A percentile compares a stretch with the other conserved stretches of the same genome.
These are phyloP conservation scores for Mycena haematopus DNA, from an alignment of 768 basidiomycete genomes.

Conservation along the genomic window DNA sequence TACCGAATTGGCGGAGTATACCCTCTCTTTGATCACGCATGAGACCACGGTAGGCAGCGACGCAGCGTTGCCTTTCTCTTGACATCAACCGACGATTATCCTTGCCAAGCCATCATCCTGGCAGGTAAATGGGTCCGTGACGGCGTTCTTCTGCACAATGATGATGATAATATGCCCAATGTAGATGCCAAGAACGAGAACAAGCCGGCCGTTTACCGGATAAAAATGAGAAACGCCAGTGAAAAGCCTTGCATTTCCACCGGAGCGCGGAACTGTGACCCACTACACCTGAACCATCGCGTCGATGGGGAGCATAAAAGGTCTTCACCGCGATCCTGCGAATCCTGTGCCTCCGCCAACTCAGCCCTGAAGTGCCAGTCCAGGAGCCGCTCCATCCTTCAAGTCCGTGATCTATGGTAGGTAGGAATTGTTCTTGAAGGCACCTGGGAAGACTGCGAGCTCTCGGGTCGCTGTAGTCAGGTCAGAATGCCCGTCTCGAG, in stretches of 20 bases:
- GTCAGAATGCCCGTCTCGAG: no score
- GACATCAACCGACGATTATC: constrained; percentile 27
- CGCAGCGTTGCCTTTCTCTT: background rate
- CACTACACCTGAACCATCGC: no score
- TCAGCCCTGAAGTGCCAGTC: no score
- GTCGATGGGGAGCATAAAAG: no score
- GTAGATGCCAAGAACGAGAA: constrained; percentile 2
- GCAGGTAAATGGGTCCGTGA: background rate
- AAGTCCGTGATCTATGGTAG: no score
- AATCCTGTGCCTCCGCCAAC: no score
- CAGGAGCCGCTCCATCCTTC: no score
- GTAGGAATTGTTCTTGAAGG: no score
- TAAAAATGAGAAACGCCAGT: constrained; percentile 6
- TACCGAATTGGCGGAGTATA: constrained; percentile 5
- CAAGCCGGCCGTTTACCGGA: constrained; percentile 27
- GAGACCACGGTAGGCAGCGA: background rate
- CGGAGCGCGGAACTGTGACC: no score
- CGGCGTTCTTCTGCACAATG: background rate
- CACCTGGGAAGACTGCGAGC: no score
- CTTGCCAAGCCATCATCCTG: constrained; percentile 16
- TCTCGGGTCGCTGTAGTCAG: no score
- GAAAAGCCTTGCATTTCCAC: background rate
- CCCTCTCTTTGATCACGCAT: constrained; percentile 20
- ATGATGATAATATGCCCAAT: constrained; percentile 1
- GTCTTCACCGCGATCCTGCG: no score